A percentile compares a stretch with the other conserved stretches of the same genome.
phyloP scores from a whole-genome alignment of 2,329 filamentous ascomycete species.

The Bisporella sp. region DNA sequence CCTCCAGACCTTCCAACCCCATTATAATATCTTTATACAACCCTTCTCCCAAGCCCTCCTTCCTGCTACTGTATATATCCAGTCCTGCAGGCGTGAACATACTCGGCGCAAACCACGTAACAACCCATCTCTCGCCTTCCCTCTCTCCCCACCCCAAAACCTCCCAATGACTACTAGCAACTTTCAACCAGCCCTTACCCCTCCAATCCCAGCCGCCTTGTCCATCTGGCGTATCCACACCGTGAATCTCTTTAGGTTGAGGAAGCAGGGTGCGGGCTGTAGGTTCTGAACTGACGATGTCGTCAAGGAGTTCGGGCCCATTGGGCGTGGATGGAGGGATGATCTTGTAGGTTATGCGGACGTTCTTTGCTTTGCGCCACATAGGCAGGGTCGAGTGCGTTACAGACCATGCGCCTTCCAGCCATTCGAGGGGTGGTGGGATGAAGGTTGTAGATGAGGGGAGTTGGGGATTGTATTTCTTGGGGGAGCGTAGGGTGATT shows the following conservation, averaged over 20 bases:
- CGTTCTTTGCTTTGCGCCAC: slow-evolving; percentile 76
- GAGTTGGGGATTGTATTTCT: slow-evolving; percentile 4
- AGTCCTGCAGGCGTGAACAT: slow-evolving; percentile 77
- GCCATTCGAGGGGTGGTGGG: slow-evolving; percentile 40
- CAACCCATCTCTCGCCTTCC: slow-evolving; percentile 53
- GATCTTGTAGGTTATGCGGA: slow-evolving; percentile 67
- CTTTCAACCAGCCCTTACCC: slow-evolving; percentile 66
- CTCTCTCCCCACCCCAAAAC: slow-evolving; percentile 63
- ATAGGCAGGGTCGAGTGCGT: slow-evolving; percentile 71
- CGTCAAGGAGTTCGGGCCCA: slow-evolving; percentile 45
- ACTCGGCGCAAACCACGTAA: slow-evolving; percentile 80
- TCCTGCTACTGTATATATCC: slow-evolving; percentile 66
- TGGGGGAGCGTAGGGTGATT: slow-evolving; percentile 9
- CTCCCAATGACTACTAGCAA: slow-evolving; percentile 75
- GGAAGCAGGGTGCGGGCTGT: slow-evolving; percentile 32
- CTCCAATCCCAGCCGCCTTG: slow-evolving; percentile 63
- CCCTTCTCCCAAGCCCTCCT: slow-evolving; percentile 50
- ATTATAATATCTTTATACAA: slow-evolving; percentile 49
- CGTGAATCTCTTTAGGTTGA: slow-evolving; percentile 53
- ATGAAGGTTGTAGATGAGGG: slow-evolving; percentile 6
- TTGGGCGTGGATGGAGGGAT: slow-evolving; percentile 30
- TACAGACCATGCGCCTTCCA: slow-evolving; percentile 63
- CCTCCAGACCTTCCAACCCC: slow-evolving; percentile 44
- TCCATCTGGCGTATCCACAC: slow-evolving; percentile 49
- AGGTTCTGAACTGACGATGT: slow-evolving; percentile 63